A percentile compares a stretch with the other conserved stretches of the same genome.
Conservation (phyloP, 768 basidiomycete species). For the Tricholoma furcatifolium region DNA sequence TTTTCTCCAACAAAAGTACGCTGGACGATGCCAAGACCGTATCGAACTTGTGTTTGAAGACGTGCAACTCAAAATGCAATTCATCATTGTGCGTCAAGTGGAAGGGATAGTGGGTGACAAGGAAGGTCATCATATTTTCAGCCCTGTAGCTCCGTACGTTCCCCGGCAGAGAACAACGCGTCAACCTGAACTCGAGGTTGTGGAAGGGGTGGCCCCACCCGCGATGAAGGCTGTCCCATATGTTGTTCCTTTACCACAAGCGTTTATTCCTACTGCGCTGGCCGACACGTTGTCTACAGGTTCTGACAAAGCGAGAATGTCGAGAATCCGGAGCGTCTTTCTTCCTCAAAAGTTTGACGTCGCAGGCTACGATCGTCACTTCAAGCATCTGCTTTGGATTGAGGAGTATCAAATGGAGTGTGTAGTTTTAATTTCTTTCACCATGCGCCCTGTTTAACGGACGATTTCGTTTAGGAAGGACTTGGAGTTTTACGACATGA, state of each 20-base stretch:
- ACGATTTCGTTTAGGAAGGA: constrained; percentile 40
- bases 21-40: constrained; percentile 53
- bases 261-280: constrained; percentile 37
- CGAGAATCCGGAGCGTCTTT: constrained; percentile 29
- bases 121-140: constrained; percentile 43
- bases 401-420: constrained; percentile 29
- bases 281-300: constrained; percentile 28
- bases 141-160: constrained; percentile 45
- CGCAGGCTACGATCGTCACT: constrained; percentile 41
- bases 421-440: neutral
- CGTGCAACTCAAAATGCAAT: constrained; percentile 36
- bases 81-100: constrained; percentile 48
- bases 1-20: constrained; percentile 30
- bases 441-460: neutral
- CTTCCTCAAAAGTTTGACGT: constrained; percentile 39
- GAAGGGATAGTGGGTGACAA: constrained; percentile 44
- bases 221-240: constrained; percentile 42
- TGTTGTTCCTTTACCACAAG: constrained; percentile 34
- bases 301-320: constrained; percentile 24
- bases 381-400: constrained; percentile 52
- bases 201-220: constrained; percentile 43
- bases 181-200: constrained; percentile 31
- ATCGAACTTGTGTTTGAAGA: constrained; percentile 55
- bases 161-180: constrained; percentile 28
- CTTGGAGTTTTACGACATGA: constrained; percentile 37